Percentiles rank a stretch among this genome's conserved stretches.
Conservation (phyloP, 2,329 filamentous ascomycete genomes). For the Monilinia polystroma region DNA sequence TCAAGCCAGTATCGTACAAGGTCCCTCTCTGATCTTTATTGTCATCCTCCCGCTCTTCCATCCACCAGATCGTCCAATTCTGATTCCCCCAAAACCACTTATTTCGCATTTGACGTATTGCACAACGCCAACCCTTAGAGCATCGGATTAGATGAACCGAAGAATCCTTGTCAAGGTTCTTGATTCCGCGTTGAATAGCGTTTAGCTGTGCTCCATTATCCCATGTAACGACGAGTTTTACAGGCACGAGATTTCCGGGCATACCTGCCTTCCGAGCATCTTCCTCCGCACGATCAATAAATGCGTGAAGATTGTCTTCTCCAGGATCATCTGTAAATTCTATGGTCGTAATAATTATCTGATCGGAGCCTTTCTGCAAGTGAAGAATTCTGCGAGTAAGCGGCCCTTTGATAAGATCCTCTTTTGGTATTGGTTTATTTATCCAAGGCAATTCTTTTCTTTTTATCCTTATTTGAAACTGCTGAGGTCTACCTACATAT, state of each 20-base stretch:
- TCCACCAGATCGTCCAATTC: slow-evolving; percentile 11
- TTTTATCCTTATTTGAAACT: too few species aligned
- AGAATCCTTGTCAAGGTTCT: neutral
- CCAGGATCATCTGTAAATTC: slow-evolving; percentile 6
- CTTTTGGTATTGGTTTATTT: too few species aligned
- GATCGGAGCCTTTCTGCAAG: neutral
- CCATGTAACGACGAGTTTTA: neutral
- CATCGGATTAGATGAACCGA: neutral
- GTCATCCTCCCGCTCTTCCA: neutral
- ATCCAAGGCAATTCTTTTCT: neutral
- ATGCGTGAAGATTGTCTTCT: neutral
- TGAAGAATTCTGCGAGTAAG: slow-evolving; percentile 6
- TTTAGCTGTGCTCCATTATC: neutral
- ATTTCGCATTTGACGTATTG: neutral
- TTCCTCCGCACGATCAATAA: slow-evolving; percentile 6
- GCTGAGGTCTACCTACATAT: too few species aligned
- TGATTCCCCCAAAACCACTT: neutral
- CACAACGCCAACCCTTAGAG: neutral
- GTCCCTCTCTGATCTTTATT: neutral
- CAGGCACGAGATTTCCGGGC: neutral
- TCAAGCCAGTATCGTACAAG: neutral
- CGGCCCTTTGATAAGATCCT: neutral
- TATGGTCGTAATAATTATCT: neutral
- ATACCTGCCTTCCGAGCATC: slow-evolving; percentile 4
- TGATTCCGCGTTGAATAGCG: too few species aligned